Evolutionary conservation across 2,329 filamentous ascomycete genomes (phyloP).

Genomic region (Beauveria sp.): DNA sequence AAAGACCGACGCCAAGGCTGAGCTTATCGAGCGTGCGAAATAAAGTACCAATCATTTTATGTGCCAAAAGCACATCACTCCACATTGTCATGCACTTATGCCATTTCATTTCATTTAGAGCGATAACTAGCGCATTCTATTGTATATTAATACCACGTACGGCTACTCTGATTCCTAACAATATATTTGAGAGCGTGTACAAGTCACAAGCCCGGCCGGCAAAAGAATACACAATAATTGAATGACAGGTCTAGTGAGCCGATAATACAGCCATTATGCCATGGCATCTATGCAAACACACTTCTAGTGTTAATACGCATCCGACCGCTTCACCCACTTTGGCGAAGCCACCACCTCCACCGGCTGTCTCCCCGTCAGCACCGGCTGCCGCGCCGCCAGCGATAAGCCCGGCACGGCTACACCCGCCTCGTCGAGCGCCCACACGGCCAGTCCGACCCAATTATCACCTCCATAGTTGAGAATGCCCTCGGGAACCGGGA

Average conservation of each 20-base stretch:
- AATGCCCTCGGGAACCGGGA: conserved; percentile 61
- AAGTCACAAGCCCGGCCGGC: no score
- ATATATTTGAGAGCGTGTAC: no score
- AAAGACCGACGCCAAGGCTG: background rate
- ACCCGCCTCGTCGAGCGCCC: conserved; percentile 33
- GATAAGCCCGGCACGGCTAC: conserved; percentile 28
- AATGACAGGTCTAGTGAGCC: background rate
- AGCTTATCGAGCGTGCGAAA: background rate
- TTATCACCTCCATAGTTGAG: conserved; percentile 60
- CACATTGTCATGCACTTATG: background rate
- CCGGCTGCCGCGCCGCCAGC: conserved; percentile 24
- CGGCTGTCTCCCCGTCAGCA: conserved; percentile 25
- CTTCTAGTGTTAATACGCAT: conserved; percentile 38
- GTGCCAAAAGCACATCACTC: background rate
- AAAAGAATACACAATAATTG: background rate
- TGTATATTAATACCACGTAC: no score
- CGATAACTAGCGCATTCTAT: background rate
- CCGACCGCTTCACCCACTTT: conserved; percentile 35
- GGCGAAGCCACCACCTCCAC: conserved; percentile 37
- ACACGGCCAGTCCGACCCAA: conserved; percentile 57
- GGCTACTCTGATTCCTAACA: no score
- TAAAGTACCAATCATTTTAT: background rate
- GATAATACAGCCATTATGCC: background rate
- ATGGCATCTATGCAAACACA: background rate
- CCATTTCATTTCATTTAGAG: background rate